Evolutionary conservation across 306 rosid genomes (phyloP).

Genomic region (Lotus japonicus): DNA sequence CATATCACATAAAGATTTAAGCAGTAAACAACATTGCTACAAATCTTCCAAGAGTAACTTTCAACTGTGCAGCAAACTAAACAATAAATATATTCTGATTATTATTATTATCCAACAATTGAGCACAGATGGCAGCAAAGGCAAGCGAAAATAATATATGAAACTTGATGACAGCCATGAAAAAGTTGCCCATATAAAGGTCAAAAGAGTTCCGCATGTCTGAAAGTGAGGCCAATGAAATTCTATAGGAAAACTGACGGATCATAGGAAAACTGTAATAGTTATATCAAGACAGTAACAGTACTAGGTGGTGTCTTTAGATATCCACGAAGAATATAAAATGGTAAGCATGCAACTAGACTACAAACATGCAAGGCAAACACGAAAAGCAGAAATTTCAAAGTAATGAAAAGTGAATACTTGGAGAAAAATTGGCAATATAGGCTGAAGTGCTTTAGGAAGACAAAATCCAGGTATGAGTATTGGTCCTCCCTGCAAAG

Average conservation of each 20-base stretch:
- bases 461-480: constrained; percentile 90
- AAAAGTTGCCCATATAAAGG: neutral
- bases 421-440: constrained; percentile 93
- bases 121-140: neutral
- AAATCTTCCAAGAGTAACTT: neutral
- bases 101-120: neutral
- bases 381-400: constrained; percentile 3
- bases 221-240: neutral
- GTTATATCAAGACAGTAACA: neutral
- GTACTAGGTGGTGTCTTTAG: neutral
- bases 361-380: neutral
- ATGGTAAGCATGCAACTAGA: neutral
- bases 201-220: neutral
- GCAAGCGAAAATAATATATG: neutral
- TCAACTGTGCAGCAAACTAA: neutral
- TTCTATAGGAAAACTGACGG: neutral
- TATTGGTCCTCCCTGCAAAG: constrained; percentile 84
- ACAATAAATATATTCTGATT: neutral
- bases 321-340: neutral
- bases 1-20: neutral
- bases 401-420: constrained; percentile 33
- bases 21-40: neutral
- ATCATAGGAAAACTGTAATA: neutral
- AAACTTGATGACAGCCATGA: neutral
- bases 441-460: constrained; percentile 94